Conservation (phyloP, 2,329 filamentous ascomycete species). For the Colletotrichum sp. region DNA sequence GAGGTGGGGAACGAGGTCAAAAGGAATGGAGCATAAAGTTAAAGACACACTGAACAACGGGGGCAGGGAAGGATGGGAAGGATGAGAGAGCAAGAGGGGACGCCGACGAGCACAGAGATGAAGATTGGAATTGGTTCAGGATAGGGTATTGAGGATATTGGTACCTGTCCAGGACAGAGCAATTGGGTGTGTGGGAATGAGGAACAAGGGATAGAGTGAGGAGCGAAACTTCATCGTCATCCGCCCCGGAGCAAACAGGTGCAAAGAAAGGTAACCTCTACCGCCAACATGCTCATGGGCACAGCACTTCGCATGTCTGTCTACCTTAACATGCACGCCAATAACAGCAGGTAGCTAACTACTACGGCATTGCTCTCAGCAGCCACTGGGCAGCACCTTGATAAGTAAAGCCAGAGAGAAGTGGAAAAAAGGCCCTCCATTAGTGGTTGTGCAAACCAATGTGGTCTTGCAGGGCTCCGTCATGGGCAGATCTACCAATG, state of each 20-base stretch:
- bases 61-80: not conserved
- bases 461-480: not conserved
- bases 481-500: not conserved
- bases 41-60: not conserved
- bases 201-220: not conserved
- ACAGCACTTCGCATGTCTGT: not conserved
- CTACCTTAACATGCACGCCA: not conserved
- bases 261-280: not conserved
- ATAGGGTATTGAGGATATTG: not conserved
- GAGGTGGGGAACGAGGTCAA: not conserved
- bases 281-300: not conserved
- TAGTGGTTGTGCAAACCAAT: not conserved
- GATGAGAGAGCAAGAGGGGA: not conserved
- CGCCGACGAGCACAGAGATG: not conserved
- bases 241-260: not conserved
- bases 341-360: not conserved
- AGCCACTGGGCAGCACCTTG: not conserved
- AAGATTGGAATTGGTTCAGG: not conserved
- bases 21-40: not conserved
- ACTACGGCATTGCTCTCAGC: not conserved
- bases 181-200: not conserved
- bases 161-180: not conserved
- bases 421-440: not conserved
- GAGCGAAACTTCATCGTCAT: not conserved
- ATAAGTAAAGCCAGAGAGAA: not conserved